These are phyloP conservation scores for Pythium guiyangense DNA, from an alignment of 352 stramenopile genomes.

Conservation along the genomic window DNA sequence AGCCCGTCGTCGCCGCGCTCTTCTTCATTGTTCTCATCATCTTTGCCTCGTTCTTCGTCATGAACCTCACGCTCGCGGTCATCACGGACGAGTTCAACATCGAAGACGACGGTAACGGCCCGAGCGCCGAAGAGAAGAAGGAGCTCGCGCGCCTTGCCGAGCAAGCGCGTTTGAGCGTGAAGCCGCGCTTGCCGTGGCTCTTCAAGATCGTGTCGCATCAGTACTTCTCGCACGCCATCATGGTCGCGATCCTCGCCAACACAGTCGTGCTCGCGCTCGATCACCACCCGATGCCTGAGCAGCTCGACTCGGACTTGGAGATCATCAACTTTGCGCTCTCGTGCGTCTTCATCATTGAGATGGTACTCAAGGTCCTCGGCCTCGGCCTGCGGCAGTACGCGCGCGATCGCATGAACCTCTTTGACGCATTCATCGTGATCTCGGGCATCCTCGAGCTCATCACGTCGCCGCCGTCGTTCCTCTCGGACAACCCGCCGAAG, in stretches of 20 bases:
- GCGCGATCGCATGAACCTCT: constrained; percentile 76
- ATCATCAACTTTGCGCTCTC: constrained; percentile 80
- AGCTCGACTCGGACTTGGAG: constrained; percentile 53
- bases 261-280: constrained; percentile 77
- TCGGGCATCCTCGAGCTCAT: constrained; percentile 70
- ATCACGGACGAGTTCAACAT: constrained; percentile 89
- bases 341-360: constrained; percentile 67
- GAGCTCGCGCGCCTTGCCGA: constrained; percentile 23
- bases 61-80: constrained; percentile 91
- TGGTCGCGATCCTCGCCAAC: constrained; percentile 82
- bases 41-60: constrained; percentile 92
- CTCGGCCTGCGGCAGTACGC: constrained; percentile 74
- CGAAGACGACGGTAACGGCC: constrained; percentile 34
- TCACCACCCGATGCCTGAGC: constrained; percentile 65
- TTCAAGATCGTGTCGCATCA: constrained; percentile 58
- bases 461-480: constrained; percentile 64
- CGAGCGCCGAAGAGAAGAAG: constrained; percentile 27
- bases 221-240: constrained; percentile 57
- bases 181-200: constrained; percentile 28
- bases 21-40: constrained; percentile 91
- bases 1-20: constrained; percentile 53
- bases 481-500: constrained; percentile 42
- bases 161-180: constrained; percentile 24
- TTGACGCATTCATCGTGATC: constrained; percentile 85
- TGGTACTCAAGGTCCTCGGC: constrained; percentile 82